Conservation (phyloP, 2,329 filamentous ascomycete species). For the Neopestalotiopsis rosae region DNA sequence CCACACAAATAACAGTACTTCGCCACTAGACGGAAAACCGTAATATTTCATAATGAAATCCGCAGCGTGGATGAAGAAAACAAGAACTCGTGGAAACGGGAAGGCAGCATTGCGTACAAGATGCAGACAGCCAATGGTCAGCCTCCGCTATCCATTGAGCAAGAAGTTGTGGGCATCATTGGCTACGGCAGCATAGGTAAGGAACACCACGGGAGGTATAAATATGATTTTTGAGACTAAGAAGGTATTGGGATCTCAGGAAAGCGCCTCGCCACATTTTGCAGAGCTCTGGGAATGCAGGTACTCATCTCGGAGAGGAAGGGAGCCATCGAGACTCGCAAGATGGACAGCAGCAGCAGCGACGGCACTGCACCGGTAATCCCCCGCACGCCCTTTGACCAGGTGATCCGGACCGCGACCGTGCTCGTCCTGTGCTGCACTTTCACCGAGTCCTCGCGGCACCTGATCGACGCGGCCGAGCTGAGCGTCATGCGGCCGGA, state of each 20-base stretch:
- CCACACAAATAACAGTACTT: constrained; percentile 24
- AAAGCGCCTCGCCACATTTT: constrained; percentile 26
- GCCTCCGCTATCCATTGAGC: constrained; percentile 23
- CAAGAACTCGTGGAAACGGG: constrained; percentile 26
- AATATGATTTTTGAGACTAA: too few species aligned
- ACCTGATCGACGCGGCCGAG: constrained; percentile 28
- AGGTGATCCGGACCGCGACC: constrained; percentile 25
- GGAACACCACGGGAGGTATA: neutral
- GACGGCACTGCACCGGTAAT: too few species aligned
- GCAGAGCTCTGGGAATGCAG: constrained; percentile 29
- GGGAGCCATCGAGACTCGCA: neutral
- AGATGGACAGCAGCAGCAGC: neutral
- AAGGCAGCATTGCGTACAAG: constrained; percentile 23
- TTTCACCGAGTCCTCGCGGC: constrained; percentile 19
- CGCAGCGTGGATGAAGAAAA: constrained; percentile 21
- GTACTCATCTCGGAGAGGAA: constrained; percentile 30
- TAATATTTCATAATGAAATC: constrained; percentile 27
- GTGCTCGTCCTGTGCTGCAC: constrained; percentile 29
- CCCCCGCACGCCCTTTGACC: constrained; percentile 24
- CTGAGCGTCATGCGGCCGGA: constrained; percentile 28
- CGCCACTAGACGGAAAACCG: constrained; percentile 28
- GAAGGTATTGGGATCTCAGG: too few species aligned
- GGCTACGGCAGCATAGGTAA: constrained; percentile 28
- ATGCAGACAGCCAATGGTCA: constrained; percentile 26
- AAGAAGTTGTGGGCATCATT: constrained; percentile 28